These are phyloP conservation scores for Catharanthus roseus DNA, from an alignment of 257 asterid species.

Conservation along the genomic window DNA sequence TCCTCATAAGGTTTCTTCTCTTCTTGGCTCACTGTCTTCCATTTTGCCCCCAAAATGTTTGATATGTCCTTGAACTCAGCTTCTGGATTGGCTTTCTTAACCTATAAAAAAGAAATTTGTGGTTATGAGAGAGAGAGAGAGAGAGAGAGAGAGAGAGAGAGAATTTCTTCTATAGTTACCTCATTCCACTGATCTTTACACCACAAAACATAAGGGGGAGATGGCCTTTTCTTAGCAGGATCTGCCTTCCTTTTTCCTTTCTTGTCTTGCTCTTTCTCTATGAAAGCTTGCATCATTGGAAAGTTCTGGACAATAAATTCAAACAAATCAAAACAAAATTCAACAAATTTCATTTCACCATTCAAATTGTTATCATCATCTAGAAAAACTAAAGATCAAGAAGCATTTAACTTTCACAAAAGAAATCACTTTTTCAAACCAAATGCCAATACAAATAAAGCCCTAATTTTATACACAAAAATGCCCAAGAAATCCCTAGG, in stretches of 20 bases:
- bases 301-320: slow-evolving; percentile 35
- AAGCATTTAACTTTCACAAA: too few species aligned
- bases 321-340: neutral
- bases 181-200: slow-evolving; percentile 90
- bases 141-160: neutral
- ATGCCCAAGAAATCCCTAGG: neutral
- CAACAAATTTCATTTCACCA: neutral
- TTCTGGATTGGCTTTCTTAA: slow-evolving; percentile 61
- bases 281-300: slow-evolving; percentile 33
- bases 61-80: slow-evolving; percentile 77
- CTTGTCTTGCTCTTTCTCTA: slow-evolving; percentile 59
- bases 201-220: slow-evolving; percentile 73
- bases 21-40: slow-evolving; percentile 69
- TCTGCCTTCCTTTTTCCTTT: slow-evolving; percentile 59
- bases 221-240: slow-evolving; percentile 55
- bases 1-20: slow-evolving; percentile 91
- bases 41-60: slow-evolving; percentile 55
- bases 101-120: slow-evolving; percentile 29
- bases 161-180: slow-evolving; percentile 32
- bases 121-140: neutral
- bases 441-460: too few species aligned
- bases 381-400: too few species aligned
- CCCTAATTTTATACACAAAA: neutral
- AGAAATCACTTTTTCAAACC: too few species aligned
- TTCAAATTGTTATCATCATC: neutral